These are phyloP conservation scores for Saccharomyces hybrid DNA, from an alignment of 1,139 yeast genomes.

Conservation along the genomic window DNA sequence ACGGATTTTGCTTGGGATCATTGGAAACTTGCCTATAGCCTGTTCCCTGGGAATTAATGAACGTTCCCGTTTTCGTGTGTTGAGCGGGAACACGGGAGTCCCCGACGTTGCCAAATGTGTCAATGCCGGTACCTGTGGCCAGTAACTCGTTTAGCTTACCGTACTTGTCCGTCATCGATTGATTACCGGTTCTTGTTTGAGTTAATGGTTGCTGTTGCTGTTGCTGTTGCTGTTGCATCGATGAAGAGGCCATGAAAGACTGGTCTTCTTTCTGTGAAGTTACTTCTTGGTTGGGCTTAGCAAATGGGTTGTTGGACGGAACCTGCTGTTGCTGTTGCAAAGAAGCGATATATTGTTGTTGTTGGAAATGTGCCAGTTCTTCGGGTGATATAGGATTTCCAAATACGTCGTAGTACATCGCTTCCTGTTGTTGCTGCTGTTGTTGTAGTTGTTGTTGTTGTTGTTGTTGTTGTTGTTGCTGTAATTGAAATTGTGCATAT, in stretches of 20 bases:
- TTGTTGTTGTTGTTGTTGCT: slow-evolving; percentile 32
- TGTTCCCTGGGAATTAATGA: slow-evolving; percentile 82
- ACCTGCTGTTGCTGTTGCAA: slow-evolving; percentile 24
- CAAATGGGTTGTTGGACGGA: slow-evolving; percentile 4
- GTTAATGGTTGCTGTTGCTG: slow-evolving; percentile 33
- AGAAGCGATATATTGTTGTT: slow-evolving; percentile 31
- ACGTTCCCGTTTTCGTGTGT: slow-evolving; percentile 73
- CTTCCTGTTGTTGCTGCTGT: slow-evolving; percentile 3
- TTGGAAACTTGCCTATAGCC: slow-evolving; percentile 54
- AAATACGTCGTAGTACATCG: slow-evolving; percentile 2
- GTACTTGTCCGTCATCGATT: slow-evolving; percentile 45
- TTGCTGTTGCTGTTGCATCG: slow-evolving; percentile 6
- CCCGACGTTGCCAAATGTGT: slow-evolving; percentile 94
- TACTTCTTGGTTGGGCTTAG: slow-evolving; percentile 8
- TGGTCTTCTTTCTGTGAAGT: slow-evolving; percentile 31
- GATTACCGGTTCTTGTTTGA: slow-evolving; percentile 41
- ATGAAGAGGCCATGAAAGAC: slow-evolving; percentile 13
- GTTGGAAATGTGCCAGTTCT: slow-evolving; percentile 15
- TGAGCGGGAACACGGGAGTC: slow-evolving; percentile 86
- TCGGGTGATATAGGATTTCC: slow-evolving; percentile 7
- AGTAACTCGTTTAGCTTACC: slow-evolving; percentile 71
- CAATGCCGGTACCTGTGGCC: slow-evolving; percentile 86
- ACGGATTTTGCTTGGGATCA: slow-evolving; percentile 52
- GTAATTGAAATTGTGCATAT: slow-evolving; percentile 34
- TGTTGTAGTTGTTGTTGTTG: slow-evolving; percentile 20